A percentile compares a stretch with the other conserved stretches of the same genome.
These are phyloP conservation scores for Scleroderma citrinum DNA, from an alignment of 768 basidiomycete species.

Conservation along the genomic window DNA sequence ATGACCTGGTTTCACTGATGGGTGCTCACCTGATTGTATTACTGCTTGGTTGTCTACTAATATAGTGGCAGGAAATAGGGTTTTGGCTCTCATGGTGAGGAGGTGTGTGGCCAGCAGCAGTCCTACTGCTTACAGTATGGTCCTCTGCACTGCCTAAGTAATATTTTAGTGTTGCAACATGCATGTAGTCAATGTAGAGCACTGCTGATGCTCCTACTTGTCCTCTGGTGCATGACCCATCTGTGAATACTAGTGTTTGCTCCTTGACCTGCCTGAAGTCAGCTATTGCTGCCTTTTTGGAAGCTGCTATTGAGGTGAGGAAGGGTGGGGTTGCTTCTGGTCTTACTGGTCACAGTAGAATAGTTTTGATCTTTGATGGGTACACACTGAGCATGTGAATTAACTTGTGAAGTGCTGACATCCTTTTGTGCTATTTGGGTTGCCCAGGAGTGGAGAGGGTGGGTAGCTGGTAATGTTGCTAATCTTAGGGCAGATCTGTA, in stretches of 20 bases:
- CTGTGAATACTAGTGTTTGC: conserved; percentile 8
- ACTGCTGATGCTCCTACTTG: conserved; percentile 14
- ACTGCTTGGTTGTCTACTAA: background rate
- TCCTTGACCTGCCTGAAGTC: background rate
- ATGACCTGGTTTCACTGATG: background rate
- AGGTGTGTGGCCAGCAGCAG: background rate
- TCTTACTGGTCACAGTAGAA: too few species aligned
- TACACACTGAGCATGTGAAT: too few species aligned
- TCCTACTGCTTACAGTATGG: background rate
- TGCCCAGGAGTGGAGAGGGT: too few species aligned
- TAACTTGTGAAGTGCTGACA: too few species aligned
- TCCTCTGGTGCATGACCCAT: conserved; percentile 4
- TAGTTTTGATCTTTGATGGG: too few species aligned
- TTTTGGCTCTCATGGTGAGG: background rate
- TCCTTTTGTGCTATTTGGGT: too few species aligned
- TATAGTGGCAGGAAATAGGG: background rate
- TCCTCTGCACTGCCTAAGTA: background rate
- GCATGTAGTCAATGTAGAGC: background rate
- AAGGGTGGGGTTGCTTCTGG: background rate
- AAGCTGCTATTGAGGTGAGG: background rate
- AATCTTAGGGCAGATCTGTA: background rate
- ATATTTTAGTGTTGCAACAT: background rate
- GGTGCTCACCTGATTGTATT: background rate
- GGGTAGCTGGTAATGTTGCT: too few species aligned
- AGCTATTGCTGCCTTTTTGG: background rate